phyloP scores from a whole-genome alignment of 805 yeast genomes.

The Yamadazyma tumulicola region DNA sequence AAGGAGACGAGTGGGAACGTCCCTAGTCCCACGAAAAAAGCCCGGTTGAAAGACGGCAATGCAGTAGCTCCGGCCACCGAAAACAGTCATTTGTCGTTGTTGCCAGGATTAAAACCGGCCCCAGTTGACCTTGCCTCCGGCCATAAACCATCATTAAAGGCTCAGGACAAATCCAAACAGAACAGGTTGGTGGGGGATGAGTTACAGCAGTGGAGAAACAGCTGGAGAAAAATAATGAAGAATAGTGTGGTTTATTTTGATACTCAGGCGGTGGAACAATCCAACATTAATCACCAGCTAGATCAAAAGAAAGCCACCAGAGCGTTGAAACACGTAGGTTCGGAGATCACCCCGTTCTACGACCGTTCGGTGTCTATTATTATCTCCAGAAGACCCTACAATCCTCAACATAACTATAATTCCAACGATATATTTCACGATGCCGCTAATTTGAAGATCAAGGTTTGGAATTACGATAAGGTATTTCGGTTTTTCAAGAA shows the following conservation, averaged over 20 bases:
- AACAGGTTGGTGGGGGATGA: slow-evolving; percentile 42
- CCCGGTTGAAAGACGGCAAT: neutral
- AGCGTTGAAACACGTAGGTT: slow-evolving; percentile 47
- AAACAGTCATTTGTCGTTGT: neutral
- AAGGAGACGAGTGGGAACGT: slow-evolving; percentile 39
- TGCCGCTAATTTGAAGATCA: slow-evolving; percentile 59
- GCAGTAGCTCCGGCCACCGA: slow-evolving; percentile 8
- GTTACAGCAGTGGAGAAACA: slow-evolving; percentile 57
- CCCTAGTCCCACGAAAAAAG: slow-evolving; percentile 31
- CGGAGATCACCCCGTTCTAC: slow-evolving; percentile 42
- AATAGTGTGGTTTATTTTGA: slow-evolving; percentile 63
- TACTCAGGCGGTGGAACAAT: slow-evolving; percentile 40
- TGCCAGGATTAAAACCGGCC: no score
- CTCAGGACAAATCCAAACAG: slow-evolving; percentile 9
- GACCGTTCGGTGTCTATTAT: slow-evolving; percentile 70
- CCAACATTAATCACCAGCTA: slow-evolving; percentile 30
- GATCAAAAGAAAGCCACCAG: slow-evolving; percentile 42
- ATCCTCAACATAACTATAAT: slow-evolving; percentile 38
- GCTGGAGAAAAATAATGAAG: slow-evolving; percentile 61
- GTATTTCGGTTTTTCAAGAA: slow-evolving; percentile 74
- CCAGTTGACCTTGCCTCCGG: neutral
- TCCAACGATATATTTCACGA: slow-evolving; percentile 62
- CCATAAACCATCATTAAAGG: neutral
- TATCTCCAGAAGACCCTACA: slow-evolving; percentile 58
- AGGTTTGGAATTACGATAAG: slow-evolving; percentile 87